Evolutionary conservation across 345 rosid species (phyloP).

Genomic region (Acer campestre): DNA sequence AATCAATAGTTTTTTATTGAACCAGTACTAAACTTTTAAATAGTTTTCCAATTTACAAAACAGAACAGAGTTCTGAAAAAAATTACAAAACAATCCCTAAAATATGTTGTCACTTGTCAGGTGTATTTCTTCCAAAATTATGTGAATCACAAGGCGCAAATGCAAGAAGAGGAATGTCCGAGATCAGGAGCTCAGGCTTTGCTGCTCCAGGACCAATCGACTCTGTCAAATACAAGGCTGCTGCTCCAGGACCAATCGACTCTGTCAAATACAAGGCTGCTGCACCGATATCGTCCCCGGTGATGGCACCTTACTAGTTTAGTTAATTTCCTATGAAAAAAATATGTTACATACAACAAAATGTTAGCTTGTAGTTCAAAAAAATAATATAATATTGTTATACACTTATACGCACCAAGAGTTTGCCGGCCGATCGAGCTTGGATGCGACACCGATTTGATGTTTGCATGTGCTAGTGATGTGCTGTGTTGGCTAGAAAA

Average conservation of each 20-base stretch:
- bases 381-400: not conserved
- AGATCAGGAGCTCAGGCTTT: constrained; percentile 62
- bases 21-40: too few relatives aligned
- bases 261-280: constrained; percentile 15
- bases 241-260: constrained; percentile 47
- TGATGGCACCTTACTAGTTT: constrained; percentile 28
- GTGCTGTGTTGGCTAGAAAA: not conserved
- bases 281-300: constrained; percentile 21
- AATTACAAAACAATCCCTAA: not conserved
- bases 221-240: too few relatives aligned
- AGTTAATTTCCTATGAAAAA: not conserved
- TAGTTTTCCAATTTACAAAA: not conserved
- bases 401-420: not conserved
- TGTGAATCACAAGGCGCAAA: constrained; percentile 58
- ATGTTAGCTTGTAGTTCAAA: not conserved
- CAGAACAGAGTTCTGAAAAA: too few relatives aligned
- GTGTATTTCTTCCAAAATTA: constrained; percentile 75
- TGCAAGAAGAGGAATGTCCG: constrained; percentile 58
- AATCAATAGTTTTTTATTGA: too few relatives aligned
- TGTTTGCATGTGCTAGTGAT: not conserved
- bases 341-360: not conserved
- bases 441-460: not conserved
- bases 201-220: too few relatives aligned
- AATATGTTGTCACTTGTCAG: constrained; percentile 27
- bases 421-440: not conserved